Conservation (phyloP, 495 filamentous ascomycete species). For the Ascodesmis nigricans region DNA sequence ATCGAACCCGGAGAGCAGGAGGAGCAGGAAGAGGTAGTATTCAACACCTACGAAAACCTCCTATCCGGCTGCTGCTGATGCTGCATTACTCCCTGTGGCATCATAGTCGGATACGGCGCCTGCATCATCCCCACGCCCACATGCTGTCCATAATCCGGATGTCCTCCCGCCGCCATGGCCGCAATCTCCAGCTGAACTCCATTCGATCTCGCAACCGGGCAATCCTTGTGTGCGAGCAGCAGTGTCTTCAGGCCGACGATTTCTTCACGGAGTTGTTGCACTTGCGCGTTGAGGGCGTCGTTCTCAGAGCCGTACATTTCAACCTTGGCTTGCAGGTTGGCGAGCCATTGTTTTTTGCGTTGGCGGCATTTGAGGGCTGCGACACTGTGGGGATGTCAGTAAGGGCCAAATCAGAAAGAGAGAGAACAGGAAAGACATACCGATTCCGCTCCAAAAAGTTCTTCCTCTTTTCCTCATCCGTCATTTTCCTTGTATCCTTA, state of each 20-base stretch:
- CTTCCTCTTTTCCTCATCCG: constrained; percentile 93
- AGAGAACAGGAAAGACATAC: constrained; percentile 31
- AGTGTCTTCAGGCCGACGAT: constrained; percentile 89
- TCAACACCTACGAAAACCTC: constrained; percentile 1
- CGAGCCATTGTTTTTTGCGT: constrained; percentile 96
- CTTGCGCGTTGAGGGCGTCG: constrained; percentile 61
- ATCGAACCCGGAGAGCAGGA: not conserved
- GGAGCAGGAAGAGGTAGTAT: not conserved
- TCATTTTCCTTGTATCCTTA: constrained; percentile 67
- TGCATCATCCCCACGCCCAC: constrained; percentile 4
- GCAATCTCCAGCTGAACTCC: constrained; percentile 34
- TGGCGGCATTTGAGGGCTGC: constrained; percentile 93
- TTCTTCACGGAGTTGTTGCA: constrained; percentile 69
- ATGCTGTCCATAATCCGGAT: not conserved
- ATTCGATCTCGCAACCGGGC: constrained; percentile 74
- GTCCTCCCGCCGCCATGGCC: constrained; percentile 6
- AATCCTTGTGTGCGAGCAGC: constrained; percentile 88
- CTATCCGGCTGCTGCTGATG: constrained; percentile 1
- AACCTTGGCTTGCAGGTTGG: constrained; percentile 84
- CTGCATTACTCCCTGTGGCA: constrained; percentile 1
- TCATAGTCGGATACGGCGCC: constrained; percentile 1
- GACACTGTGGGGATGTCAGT: constrained; percentile 41
- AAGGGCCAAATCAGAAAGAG: not conserved
- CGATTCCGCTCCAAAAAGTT: constrained; percentile 93
- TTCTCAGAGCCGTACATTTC: constrained; percentile 82